Conservation (phyloP, 2,329 filamentous ascomycete species). For the Beauveria pseudobassiana region DNA sequence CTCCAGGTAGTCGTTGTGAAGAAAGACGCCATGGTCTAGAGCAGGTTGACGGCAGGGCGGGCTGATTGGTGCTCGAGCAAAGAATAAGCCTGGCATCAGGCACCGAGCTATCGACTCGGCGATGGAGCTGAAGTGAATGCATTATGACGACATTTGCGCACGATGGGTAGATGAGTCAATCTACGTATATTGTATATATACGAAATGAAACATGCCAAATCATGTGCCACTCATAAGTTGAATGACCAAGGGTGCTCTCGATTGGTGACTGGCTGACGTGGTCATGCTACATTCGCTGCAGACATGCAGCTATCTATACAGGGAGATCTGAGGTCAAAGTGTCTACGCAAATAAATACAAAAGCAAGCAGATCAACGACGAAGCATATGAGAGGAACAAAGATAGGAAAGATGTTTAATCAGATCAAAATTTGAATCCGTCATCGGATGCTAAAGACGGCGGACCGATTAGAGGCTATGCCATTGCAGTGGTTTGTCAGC, state of each 20-base stretch:
- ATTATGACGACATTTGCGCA: not conserved
- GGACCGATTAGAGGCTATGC: not conserved
- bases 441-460: not conserved
- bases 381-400: not conserved
- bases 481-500: not conserved
- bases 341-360: no score
- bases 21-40: not conserved
- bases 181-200: not conserved
- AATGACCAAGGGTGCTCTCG: not conserved
- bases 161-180: not conserved
- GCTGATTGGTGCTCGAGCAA: not conserved
- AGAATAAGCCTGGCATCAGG: not conserved
- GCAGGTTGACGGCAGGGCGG: not conserved
- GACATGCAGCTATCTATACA: no score
- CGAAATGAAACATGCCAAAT: not conserved
- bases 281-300: no score
- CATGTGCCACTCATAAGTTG: no score
- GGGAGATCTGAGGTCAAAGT: no score
- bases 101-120: not conserved
- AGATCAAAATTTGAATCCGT: no score
- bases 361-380: no score
- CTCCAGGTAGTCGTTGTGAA: not conserved
- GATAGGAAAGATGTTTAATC: not conserved
- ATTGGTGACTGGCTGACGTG: not conserved
- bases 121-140: not conserved